Conservation (phyloP, 805 yeast species). For the Lipomyces mesembrius region DNA sequence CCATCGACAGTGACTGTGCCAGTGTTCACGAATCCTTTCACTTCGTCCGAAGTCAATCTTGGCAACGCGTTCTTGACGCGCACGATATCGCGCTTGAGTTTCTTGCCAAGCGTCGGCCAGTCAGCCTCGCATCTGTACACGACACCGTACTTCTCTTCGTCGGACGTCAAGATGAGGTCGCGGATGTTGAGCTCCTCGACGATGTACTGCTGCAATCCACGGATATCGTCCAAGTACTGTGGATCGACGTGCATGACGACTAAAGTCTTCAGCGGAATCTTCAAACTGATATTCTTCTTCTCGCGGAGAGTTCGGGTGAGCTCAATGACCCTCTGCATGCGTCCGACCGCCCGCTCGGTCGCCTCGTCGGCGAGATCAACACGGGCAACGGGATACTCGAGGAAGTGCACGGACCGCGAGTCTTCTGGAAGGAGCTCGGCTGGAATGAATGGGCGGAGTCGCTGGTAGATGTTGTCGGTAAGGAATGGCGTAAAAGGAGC, state of each 20-base stretch:
- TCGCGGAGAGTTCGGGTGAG: slow-evolving; percentile 96
- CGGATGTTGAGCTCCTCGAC: slow-evolving; percentile 91
- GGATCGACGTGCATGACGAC: slow-evolving; percentile 83
- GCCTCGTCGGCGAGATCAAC: slow-evolving; percentile 77
- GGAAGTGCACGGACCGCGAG: slow-evolving; percentile 87
- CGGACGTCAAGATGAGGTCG: slow-evolving; percentile 82
- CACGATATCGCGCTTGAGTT: slow-evolving; percentile 90
- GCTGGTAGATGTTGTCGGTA: slow-evolving; percentile 85
- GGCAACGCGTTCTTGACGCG: slow-evolving; percentile 95
- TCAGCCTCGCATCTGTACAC: slow-evolving; percentile 95
- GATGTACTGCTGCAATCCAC: slow-evolving; percentile 76
- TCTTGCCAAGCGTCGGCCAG: slow-evolving; percentile 98
- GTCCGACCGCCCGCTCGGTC: slow-evolving; percentile 83
- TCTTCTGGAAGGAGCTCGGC: slow-evolving; percentile 58
- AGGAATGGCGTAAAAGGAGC: slow-evolving; percentile 99
- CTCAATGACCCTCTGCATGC: slow-evolving; percentile 97
- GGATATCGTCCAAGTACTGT: slow-evolving; percentile 74
- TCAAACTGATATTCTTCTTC: slow-evolving; percentile 88
- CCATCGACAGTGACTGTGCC: slow-evolving; percentile 88
- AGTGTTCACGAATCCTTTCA: slow-evolving; percentile 68
- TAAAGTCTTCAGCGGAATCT: slow-evolving; percentile 89
- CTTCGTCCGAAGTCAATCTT: slow-evolving; percentile 75
- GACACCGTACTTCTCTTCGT: slow-evolving; percentile 90
- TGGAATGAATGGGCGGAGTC: slow-evolving; percentile 63
- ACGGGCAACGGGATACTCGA: slow-evolving; percentile 84